Evolutionary conservation across 2,329 filamentous ascomycete species (phyloP).

Genomic region (Neonectria magnoliae): DNA sequence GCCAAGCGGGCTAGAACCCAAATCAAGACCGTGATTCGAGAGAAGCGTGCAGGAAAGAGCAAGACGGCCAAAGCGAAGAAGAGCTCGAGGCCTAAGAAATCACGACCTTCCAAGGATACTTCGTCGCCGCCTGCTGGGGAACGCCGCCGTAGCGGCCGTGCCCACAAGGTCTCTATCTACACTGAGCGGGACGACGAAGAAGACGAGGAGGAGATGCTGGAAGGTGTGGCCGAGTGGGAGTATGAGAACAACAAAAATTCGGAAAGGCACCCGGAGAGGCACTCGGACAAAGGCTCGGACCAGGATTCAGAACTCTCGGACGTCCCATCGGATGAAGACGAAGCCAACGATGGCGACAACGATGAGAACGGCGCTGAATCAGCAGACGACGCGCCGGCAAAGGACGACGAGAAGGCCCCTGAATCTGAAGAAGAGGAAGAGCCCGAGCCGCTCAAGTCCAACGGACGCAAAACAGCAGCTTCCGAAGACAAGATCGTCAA

Average conservation of each 20-base stretch:
- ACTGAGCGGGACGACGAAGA: constrained; percentile 66
- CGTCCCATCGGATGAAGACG: constrained; percentile 29
- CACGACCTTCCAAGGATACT: constrained; percentile 41
- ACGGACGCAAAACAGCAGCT: constrained; percentile 35
- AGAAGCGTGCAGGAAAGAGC: constrained; percentile 49
- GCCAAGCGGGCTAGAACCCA: constrained; percentile 52
- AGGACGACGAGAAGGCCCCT: constrained; percentile 28
- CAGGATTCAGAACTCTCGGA: constrained; percentile 37
- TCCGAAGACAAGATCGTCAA: constrained; percentile 39
- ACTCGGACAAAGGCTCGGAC: background rate
- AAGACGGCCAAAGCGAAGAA: constrained; percentile 50
- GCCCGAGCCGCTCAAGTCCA: constrained; percentile 37
- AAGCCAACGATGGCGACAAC: constrained; percentile 14
- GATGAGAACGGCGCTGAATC: constrained; percentile 22
- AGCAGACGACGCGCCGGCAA: constrained; percentile 15
- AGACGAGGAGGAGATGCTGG: constrained; percentile 70
- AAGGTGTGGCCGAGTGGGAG: constrained; percentile 68
- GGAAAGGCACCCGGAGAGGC: background rate
- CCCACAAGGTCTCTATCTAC: constrained; percentile 59
- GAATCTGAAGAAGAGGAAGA: constrained; percentile 34
- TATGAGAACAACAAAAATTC: constrained; percentile 50
- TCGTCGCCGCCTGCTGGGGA: constrained; percentile 52
- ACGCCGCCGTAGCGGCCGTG: constrained; percentile 66
- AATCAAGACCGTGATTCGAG: constrained; percentile 49
- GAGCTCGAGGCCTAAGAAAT: constrained; percentile 47